These are phyloP conservation scores for Byssothecium circinans DNA, from an alignment of 2,329 filamentous ascomycete species.

Conservation along the genomic window DNA sequence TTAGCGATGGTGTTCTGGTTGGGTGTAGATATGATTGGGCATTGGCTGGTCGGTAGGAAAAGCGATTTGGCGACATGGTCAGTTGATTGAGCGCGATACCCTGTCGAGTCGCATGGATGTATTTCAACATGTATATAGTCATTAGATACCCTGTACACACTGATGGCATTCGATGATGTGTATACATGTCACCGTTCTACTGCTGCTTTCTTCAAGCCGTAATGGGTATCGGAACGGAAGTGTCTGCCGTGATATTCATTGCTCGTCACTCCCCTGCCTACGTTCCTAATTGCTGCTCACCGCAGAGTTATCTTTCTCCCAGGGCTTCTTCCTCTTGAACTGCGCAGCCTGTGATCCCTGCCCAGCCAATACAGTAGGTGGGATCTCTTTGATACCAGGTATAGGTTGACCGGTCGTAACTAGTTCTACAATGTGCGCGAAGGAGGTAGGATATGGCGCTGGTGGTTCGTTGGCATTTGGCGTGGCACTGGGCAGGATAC, in stretches of 20 bases:
- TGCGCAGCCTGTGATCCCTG: slow-evolving; percentile 62
- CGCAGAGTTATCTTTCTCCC: slow-evolving; percentile 65
- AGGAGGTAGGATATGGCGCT: slow-evolving; percentile 77
- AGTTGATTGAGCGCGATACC: not conserved
- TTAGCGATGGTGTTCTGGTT: not conserved
- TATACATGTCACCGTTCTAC: no score
- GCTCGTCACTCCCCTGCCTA: not conserved
- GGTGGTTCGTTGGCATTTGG: slow-evolving; percentile 39
- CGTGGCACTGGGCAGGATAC: slow-evolving; percentile 25
- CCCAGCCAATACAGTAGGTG: slow-evolving; percentile 73
- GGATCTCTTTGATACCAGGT: slow-evolving; percentile 85
- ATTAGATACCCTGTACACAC: no score
- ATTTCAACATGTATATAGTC: no score
- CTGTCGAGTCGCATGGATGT: no score
- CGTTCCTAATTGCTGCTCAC: not conserved
- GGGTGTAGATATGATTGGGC: not conserved
- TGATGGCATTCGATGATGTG: no score
- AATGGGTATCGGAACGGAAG: no score
- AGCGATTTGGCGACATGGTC: no score
- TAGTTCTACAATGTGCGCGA: slow-evolving; percentile 82
- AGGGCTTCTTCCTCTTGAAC: slow-evolving; percentile 68
- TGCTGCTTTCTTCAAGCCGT: no score
- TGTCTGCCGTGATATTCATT: not conserved
- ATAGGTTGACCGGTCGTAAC: slow-evolving; percentile 81
- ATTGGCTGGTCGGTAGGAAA: no score